Evolutionary conservation across 2,329 filamentous ascomycete genomes (phyloP).

Genomic region (Alternaria burnsii): DNA sequence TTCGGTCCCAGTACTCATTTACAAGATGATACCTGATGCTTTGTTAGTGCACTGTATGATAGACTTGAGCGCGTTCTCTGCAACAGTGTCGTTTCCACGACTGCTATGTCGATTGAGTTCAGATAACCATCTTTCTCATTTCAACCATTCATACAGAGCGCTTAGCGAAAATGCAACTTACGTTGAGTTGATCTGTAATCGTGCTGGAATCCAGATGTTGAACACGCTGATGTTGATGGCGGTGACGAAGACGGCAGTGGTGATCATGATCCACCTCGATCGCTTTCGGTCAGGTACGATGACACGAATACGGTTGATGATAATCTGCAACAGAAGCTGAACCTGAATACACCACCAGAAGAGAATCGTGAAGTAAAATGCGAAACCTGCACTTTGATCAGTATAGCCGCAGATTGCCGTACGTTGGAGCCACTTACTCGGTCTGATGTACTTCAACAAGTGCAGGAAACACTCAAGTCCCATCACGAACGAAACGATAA

Average conservation of each 20-base stretch:
- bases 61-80: neutral
- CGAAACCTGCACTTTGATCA: constrained; percentile 37
- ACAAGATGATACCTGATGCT: constrained; percentile 36
- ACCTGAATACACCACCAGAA: constrained; percentile 52
- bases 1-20: constrained; percentile 52
- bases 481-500: constrained; percentile 55
- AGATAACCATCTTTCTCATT: neutral
- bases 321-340: constrained; percentile 52
- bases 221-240: constrained; percentile 50
- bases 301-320: constrained; percentile 52
- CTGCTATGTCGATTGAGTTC: neutral
- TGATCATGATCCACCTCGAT: constrained; percentile 48
- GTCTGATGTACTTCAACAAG: constrained; percentile 43
- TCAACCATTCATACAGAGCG: neutral
- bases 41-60: constrained; percentile 10
- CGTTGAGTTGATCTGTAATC: constrained; percentile 41
- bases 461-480: constrained; percentile 52
- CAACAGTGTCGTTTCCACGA: neutral
- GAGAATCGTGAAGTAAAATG: constrained; percentile 47
- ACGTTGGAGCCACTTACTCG: constrained; percentile 34
- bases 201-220: constrained; percentile 53
- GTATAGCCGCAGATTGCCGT: neutral
- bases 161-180: constrained; percentile 13
- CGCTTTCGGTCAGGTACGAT: constrained; percentile 45
- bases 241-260: constrained; percentile 49